Percentiles rank a stretch among this genome's conserved stretches.
These are phyloP conservation scores for Quercus alba DNA, from an alignment of 306 rosid genomes.

Conservation along the genomic window DNA sequence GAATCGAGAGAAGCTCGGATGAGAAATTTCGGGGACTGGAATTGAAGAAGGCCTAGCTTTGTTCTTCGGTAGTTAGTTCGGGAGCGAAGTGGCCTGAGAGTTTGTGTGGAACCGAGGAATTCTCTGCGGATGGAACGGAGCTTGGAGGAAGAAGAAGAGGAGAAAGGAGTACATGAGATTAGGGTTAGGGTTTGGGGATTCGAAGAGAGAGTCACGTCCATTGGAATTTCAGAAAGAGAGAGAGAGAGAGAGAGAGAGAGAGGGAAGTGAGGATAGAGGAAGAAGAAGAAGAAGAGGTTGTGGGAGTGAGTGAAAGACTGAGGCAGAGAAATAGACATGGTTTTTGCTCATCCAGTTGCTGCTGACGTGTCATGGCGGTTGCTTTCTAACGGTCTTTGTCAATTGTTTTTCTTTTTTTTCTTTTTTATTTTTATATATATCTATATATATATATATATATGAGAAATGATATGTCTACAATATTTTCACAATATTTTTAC, in stretches of 20 bases:
- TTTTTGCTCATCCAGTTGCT: conserved; percentile 15
- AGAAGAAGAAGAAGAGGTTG: conserved; percentile 19
- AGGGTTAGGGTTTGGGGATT: conserved; percentile 39
- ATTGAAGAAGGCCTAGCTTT: conserved; percentile 14
- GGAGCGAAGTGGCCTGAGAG: conserved; percentile 56
- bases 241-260: conserved; percentile 16
- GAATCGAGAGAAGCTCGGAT: conserved; percentile 57
- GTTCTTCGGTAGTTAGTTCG: conserved; percentile 1
- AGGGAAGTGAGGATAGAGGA: conserved; percentile 9
- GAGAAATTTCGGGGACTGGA: conserved; percentile 49
- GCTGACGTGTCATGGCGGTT: conserved; percentile 27
- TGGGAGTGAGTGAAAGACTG: not conserved
- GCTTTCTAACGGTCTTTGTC: conserved; percentile 1
- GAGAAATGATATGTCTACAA: accelerated
- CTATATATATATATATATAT: too few relatives aligned
- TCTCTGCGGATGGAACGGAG: conserved; percentile 42
- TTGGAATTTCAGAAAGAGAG: conserved; percentile 21
- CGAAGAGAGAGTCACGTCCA: conserved; percentile 60
- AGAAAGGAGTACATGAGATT: conserved; percentile 29
- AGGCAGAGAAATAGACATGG: not conserved
- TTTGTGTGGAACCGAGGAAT: conserved; percentile 55
- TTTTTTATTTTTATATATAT: too few relatives aligned
- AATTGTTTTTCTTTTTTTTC: not conserved
- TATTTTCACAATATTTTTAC: too few relatives aligned
- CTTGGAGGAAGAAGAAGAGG: conserved; percentile 22